Base-by-base conservation (phyloP, 208 protist genomes). In the Balamuthia mandrillaris region DNA sequence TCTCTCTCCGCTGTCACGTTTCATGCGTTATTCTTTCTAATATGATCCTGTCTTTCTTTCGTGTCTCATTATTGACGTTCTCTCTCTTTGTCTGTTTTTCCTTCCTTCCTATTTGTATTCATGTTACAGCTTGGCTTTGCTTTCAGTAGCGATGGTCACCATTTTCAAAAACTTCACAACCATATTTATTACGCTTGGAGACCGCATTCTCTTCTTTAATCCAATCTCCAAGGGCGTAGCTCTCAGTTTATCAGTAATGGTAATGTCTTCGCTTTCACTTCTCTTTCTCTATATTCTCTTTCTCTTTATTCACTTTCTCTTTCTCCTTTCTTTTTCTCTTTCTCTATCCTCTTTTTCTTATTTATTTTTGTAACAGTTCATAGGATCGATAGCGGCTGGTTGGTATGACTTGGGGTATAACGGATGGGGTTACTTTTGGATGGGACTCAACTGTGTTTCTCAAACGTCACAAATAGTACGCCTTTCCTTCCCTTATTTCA, bases 101-200 rank as follows among this genome's bases (percentile, higher is more conserved):
- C 63, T n/a, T n/a, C n/a, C n/a, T n/a, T n/a, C n/a, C n/a, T n/a
- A n/a, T 18, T 52, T 52, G 47, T 52, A 18, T 18, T n/a, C 47
- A 18, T 52, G 47, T 18, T 10, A n/a, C 24, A 78, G 68, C 16
- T 33, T 78, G 39, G 68, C 45, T 4, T 31, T 27, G 1, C 35
- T 78, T 18, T 78, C 68, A 2, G 68, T 78, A 47, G 68, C 68
- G 10, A 78, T 78, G 68, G 68, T 78, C 29, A 78, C 68, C 1
- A 31, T 78, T 1, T 78, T 78, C 68, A 78, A 78, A 33, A 78
- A 78, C 31, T 78, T 78, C 68, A 78, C 68, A 16, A 78, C 68
- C 0, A 78, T 78, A 10, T 24, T 47, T 31, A 78, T 78, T 33
- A 58, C 68, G 24, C 27, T 78, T 41, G 68, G 68, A n/a, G 68